Evolutionary conservation across 768 basidiomycete genomes (phyloP).

Genomic region (Auriscalpium orientale): DNA sequence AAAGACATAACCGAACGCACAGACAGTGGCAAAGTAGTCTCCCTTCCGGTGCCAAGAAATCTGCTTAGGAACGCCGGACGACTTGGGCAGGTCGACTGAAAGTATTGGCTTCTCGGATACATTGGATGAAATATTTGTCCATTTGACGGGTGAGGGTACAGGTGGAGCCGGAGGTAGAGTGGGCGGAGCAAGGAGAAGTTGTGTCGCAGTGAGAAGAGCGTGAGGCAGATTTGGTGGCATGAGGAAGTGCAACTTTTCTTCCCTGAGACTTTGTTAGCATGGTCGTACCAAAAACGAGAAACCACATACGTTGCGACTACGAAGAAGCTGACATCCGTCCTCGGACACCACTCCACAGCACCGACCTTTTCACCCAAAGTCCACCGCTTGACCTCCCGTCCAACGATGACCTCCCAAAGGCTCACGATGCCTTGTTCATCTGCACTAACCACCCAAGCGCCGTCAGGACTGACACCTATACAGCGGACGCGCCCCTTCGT

Average conservation of each 20-base stretch:
- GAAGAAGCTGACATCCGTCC: conserved; percentile 73
- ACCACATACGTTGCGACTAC: conserved; percentile 67
- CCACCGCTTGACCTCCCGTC: conserved; percentile 85
- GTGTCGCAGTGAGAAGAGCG: conserved; percentile 48
- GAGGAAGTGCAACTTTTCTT: conserved; percentile 72
- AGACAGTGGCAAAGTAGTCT: conserved; percentile 92
- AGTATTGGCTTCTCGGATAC: conserved; percentile 46
- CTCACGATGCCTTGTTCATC: conserved; percentile 83
- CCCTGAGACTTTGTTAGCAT: conserved; percentile 36
- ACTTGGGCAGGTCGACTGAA: conserved; percentile 51
- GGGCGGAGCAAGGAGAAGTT: conserved; percentile 52
- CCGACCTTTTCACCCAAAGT: conserved; percentile 73
- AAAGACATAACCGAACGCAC: conserved; percentile 42
- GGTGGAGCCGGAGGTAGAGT: conserved; percentile 51
- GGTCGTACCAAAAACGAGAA: conserved; percentile 1
- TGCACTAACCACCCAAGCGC: conserved; percentile 86
- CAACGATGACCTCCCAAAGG: conserved; percentile 89
- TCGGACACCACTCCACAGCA: conserved; percentile 89
- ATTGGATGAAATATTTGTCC: conserved; percentile 48
- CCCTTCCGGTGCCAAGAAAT: conserved; percentile 90
- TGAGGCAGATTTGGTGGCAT: conserved; percentile 73
- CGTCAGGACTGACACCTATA: conserved; percentile 77
- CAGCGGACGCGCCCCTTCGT: conserved; percentile 61
- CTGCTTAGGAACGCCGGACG: conserved; percentile 69
- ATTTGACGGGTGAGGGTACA: conserved; percentile 62